phyloP scores from a whole-genome alignment of 1,284 basidiomycete genomes.

The Fomitopsis pinicola region DNA sequence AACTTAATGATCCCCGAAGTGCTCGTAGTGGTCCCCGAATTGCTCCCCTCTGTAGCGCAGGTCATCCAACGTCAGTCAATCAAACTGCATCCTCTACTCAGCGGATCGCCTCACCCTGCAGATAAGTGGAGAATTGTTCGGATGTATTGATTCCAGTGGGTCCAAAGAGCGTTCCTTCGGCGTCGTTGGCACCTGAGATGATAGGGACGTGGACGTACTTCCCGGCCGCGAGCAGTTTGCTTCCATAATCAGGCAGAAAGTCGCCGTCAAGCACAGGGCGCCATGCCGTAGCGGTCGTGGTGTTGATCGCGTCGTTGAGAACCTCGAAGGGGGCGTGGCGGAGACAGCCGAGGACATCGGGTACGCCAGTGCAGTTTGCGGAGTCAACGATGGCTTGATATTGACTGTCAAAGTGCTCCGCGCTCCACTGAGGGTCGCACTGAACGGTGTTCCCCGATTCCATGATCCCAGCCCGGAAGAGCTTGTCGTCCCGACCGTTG shows the following conservation, averaged over 20 bases:
- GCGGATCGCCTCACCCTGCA: not conserved
- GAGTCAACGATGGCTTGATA: not conserved
- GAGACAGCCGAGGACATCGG: not conserved
- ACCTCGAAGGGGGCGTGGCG: not conserved
- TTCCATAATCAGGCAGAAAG: not conserved
- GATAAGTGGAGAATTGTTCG: not conserved
- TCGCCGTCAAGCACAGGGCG: not conserved
- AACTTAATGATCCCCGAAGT: too few relatives aligned
- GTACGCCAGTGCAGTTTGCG: not conserved
- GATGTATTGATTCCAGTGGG: not conserved
- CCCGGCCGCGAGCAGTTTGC: not conserved
- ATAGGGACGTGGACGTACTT: not conserved
- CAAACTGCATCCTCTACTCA: too few relatives aligned
- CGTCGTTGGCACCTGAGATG: not conserved
- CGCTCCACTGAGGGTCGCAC: not conserved
- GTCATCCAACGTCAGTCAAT: not conserved
- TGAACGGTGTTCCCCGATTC: not conserved
- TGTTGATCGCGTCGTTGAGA: not conserved
- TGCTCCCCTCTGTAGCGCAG: not conserved
- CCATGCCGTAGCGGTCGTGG: not conserved
- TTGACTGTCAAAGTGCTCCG: not conserved
- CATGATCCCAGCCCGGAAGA: conserved; percentile 1
- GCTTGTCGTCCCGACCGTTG: not conserved
- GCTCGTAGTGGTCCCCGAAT: too few relatives aligned
- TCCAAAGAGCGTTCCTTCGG: not conserved